Conservation (phyloP, 129 eudicot genomes). For the Pittosporum tobira region DNA sequence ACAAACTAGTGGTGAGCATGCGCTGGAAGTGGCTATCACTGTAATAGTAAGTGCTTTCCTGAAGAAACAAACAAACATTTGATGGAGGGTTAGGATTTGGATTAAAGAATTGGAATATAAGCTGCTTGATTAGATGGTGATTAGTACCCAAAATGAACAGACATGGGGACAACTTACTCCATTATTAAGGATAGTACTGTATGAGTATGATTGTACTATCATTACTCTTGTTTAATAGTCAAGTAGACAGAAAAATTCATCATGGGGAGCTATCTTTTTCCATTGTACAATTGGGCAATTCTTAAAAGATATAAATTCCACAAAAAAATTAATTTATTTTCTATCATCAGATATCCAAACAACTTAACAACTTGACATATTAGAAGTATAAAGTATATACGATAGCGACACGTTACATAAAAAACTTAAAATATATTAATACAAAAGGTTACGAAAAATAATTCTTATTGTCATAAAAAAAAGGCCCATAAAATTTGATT, state of each 20-base stretch:
- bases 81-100: slow-evolving; percentile 1
- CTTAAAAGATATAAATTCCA: background rate
- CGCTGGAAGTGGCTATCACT: too few relatives aligned
- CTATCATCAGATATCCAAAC: background rate
- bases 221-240: slow-evolving; percentile 13
- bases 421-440: too few relatives aligned
- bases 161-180: background rate
- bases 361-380: slow-evolving; percentile 1
- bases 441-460: too few relatives aligned
- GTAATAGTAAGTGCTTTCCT: background rate
- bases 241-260: background rate
- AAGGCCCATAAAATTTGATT: too few relatives aligned
- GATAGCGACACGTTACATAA: too few relatives aligned
- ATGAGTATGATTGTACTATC: slow-evolving; percentile 7
- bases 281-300: slow-evolving; percentile 7
- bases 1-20: too few relatives aligned
- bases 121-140: background rate
- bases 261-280: slow-evolving; percentile 2
- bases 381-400: background rate
- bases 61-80: background rate
- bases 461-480: too few relatives aligned
- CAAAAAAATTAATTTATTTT: background rate
- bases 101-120: background rate
- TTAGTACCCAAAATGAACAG: slow-evolving; percentile 3
- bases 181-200: background rate